Evolutionary conservation across 73 alveolate species (phyloP).

Genomic region (Durusdinium trenchii): DNA sequence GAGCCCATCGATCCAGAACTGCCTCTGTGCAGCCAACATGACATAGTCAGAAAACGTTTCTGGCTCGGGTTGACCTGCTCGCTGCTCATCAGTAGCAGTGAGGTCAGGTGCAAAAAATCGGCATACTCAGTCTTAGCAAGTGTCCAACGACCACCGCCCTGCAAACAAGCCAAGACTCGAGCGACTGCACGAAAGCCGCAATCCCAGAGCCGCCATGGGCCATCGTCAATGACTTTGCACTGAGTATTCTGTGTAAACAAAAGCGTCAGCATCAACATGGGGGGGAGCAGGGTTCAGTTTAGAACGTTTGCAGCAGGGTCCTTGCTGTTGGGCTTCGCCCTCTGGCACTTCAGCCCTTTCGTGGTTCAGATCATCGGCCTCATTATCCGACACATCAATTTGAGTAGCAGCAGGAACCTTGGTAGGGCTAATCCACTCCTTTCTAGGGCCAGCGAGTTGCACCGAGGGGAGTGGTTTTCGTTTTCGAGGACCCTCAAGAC

Average conservation of each 20-base stretch:
- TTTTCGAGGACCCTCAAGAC: not conserved
- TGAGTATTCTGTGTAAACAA: not conserved
- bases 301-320: no score
- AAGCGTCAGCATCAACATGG: not conserved
- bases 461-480: not conserved
- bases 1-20: conserved; percentile 27
- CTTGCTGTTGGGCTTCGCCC: not conserved
- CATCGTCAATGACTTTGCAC: not conserved
- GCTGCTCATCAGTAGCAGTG: not conserved
- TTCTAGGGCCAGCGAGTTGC: not conserved
- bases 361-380: not conserved
- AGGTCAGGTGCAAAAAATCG: not conserved
- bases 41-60: not conserved
- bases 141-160: not conserved
- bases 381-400: not conserved
- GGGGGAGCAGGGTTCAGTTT: not conserved
- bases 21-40: not conserved
- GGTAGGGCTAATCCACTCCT: not conserved
- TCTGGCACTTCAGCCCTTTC: not conserved
- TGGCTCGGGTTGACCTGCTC: not conserved
- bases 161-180: not conserved
- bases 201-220: conserved; percentile 19
- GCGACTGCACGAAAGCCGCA: conserved; percentile 13
- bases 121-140: not conserved
- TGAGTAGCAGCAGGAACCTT: not conserved